phyloP scores from a whole-genome alignment of 805 yeast species.

The Myxozyma vanderwaltii region DNA sequence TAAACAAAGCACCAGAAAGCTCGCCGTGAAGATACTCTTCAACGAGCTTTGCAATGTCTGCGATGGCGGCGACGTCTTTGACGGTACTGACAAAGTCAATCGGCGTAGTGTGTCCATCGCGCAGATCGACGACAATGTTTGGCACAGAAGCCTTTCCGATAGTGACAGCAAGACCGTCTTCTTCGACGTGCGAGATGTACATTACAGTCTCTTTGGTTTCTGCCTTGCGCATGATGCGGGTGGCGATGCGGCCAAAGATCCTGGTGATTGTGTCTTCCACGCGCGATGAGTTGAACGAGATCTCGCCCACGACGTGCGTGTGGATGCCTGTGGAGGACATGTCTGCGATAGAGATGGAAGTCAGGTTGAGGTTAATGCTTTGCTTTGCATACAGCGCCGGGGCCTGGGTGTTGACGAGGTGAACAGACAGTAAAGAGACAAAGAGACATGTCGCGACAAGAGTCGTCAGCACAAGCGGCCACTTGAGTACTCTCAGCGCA shows the following conservation, averaged over 20 bases:
- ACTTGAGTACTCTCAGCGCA: conserved; percentile 7
- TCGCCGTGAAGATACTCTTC: conserved; percentile 25
- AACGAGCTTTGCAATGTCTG: conserved; percentile 29
- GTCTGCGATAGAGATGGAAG: conserved; percentile 23
- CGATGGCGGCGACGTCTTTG: conserved; percentile 23
- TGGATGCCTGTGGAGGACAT: conserved; percentile 20
- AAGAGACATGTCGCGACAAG: conserved; percentile 8
- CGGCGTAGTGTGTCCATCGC: conserved; percentile 27
- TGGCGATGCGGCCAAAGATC: conserved; percentile 27
- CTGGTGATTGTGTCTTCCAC: conserved; percentile 27
- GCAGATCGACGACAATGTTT: conserved; percentile 30
- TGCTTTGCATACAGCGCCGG: conserved; percentile 28
- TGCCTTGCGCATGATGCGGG: conserved; percentile 30
- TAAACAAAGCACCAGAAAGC: conserved; percentile 17
- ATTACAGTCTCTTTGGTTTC: conserved; percentile 21
- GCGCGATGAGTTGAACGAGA: conserved; percentile 27
- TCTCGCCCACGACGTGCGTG: conserved; percentile 27
- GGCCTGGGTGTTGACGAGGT: conserved; percentile 14
- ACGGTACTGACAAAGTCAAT: conserved; percentile 31
- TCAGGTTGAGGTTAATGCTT: conserved; percentile 23
- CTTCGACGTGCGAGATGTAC: conserved; percentile 27
- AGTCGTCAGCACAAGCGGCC: conserved; percentile 15
- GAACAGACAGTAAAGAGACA: conserved; percentile 4
- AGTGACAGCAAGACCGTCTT: background rate
- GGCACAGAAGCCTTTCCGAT: conserved; percentile 32